Conservation (phyloP, 768 basidiomycete genomes). For the Suillus paluster region DNA sequence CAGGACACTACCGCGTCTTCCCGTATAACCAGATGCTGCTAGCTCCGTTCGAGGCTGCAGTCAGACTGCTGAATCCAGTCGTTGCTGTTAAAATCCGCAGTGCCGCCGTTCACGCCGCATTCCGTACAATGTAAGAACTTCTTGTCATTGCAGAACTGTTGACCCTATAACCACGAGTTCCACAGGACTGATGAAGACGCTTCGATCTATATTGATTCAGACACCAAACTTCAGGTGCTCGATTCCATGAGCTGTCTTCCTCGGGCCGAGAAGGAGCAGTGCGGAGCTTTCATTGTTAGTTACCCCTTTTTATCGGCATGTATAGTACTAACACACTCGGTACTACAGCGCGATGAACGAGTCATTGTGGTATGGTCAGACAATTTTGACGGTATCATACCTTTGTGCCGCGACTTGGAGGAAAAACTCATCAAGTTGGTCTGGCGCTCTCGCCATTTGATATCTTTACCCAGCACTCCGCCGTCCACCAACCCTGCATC, state of each 20-base stretch:
- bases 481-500: constrained; percentile 39
- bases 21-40: constrained; percentile 81
- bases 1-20: constrained; percentile 75
- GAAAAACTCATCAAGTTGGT: constrained; percentile 82
- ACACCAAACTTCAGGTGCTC: constrained; percentile 87
- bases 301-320: background rate
- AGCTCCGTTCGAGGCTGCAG: constrained; percentile 78
- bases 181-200: constrained; percentile 54
- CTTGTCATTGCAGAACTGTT: constrained; percentile 8
- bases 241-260: constrained; percentile 70
- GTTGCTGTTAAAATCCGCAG: constrained; percentile 82
- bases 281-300: constrained; percentile 83
- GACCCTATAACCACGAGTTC: background rate
- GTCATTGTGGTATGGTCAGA: constrained; percentile 87
- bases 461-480: constrained; percentile 22
- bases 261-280: constrained; percentile 88
- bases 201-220: constrained; percentile 70
- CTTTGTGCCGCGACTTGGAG: constrained; percentile 70
- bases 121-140: constrained; percentile 58
- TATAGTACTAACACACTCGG: background rate
- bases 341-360: constrained; percentile 72
- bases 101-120: constrained; percentile 81
- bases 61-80: constrained; percentile 75
- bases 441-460: constrained; percentile 56
- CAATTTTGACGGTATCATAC: constrained; percentile 77